Base-by-base conservation (phyloP, 2,329 filamentous ascomycete species). In the Trichophyton mentagrophytes region DNA sequence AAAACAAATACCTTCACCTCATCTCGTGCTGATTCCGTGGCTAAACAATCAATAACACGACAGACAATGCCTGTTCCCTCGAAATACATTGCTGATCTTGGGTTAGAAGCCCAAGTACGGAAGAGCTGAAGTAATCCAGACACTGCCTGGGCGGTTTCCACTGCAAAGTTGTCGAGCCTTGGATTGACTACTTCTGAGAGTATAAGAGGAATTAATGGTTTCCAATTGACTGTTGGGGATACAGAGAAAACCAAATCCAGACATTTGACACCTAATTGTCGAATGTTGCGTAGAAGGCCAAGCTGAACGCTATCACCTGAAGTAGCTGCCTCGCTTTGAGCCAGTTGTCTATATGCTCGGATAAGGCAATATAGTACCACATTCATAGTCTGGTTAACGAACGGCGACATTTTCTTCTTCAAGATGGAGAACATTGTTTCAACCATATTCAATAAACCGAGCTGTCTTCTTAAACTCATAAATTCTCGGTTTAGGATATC, bases 361-460 rank as follows among this genome's bases (percentile, higher is more conserved):
- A 95, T 80, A 30, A 93, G 77, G 70, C 90, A 96, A 70, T 90
- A 92, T 0, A 97, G 76, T 0, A 95, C 80, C 0, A 90, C 83
- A 66, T 92, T 85, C 64, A 92, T 78, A 3, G 97, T 79, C 11
- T 80, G 81, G 15, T 81, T 77, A 57, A 86, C 81, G 66, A 88
- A 92, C 0, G 84, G 81, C 1, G 79, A 73, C 60, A 95, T 83
- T 60, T 85, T 86, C 3, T 82, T 84, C 59, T 91, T 90, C 40
- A 97, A 81, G 59, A 93, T 90, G 61, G 87, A 87, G 62, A 97
- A 84, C 70, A 97, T 84, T 9, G 92, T 85, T 62, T 90, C 86
- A 57, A 93, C 80, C 89, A 97, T 93, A 70, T 95, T 95, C 58
- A 96, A 77, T 70, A 96, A 84, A 77, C 95, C 93, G 62, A 93